Evolutionary conservation across 1,139 yeast species (phyloP).

Genomic region (Protomyces gravidus): DNA sequence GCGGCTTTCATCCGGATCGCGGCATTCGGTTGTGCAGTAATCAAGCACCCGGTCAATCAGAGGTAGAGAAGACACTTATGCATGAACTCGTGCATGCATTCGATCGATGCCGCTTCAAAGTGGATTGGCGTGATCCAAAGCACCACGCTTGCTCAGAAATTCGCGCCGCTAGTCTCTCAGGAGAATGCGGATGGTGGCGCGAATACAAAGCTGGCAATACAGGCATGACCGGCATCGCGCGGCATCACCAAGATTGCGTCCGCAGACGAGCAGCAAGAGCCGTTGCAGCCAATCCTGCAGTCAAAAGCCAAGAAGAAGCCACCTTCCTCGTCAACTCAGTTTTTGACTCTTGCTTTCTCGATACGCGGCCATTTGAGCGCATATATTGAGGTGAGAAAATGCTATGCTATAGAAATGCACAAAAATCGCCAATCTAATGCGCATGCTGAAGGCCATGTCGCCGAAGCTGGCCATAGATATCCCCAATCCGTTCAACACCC

Average conservation of each 20-base stretch:
- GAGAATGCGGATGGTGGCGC: constrained; percentile 88
- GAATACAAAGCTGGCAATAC: constrained; percentile 57
- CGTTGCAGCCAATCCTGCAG: constrained; percentile 79
- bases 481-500: constrained; percentile 77
- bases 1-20: constrained; percentile 86
- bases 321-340: constrained; percentile 75
- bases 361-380: constrained; percentile 92
- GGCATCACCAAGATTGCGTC: constrained; percentile 88
- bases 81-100: constrained; percentile 94
- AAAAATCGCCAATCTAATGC: background rate
- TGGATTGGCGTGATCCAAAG: constrained; percentile 73
- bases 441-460: constrained; percentile 57
- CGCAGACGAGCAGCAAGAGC: constrained; percentile 80
- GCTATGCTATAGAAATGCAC: background rate
- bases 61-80: constrained; percentile 81
- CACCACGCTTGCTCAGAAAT: constrained; percentile 93
- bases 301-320: constrained; percentile 69
- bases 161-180: constrained; percentile 86
- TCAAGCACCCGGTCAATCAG: constrained; percentile 70
- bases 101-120: constrained; percentile 81
- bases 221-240: constrained; percentile 55
- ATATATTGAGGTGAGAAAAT: constrained; percentile 37
- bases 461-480: constrained; percentile 61
- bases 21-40: constrained; percentile 88
- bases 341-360: constrained; percentile 89